phyloP scores from a whole-genome alignment of 495 filamentous ascomycete species.

The Aspergillus baeticus region DNA sequence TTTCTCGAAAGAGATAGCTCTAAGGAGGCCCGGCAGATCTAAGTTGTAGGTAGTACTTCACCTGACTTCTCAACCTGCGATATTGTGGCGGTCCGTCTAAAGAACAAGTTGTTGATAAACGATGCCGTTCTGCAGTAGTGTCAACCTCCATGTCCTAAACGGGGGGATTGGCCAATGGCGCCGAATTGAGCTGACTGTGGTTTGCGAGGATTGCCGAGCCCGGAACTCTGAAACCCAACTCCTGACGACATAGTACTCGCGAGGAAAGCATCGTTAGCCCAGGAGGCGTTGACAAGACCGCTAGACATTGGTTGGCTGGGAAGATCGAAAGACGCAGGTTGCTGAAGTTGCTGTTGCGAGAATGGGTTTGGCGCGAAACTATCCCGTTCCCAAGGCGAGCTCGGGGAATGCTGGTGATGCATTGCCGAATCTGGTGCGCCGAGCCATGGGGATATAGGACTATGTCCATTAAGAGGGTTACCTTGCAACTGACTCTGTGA shows the following conservation, averaged over 20 bases:
- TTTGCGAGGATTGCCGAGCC: constrained; percentile 30
- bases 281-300: constrained; percentile 30
- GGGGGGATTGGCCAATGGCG: constrained; percentile 47
- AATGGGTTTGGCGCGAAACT: background rate
- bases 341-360: constrained; percentile 17
- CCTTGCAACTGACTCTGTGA: constrained; percentile 27
- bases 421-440: constrained; percentile 21
- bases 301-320: constrained; percentile 35
- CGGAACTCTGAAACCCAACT: constrained; percentile 23
- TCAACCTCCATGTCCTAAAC: constrained; percentile 51
- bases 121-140: background rate
- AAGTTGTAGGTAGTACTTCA: too few relatives aligned
- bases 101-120: background rate
- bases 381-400: constrained; percentile 30
- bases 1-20: background rate
- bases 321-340: constrained; percentile 19
- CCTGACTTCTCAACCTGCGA: too few relatives aligned
- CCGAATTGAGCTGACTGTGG: constrained; percentile 32
- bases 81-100: background rate
- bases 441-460: constrained; percentile 29
- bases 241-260: constrained; percentile 34
- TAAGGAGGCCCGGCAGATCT: background rate
- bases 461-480: constrained; percentile 19
- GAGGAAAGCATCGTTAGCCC: constrained; percentile 46
- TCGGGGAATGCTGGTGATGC: constrained; percentile 18